These are phyloP conservation scores for Penicillium pulvis DNA, from an alignment of 495 filamentous ascomycete species.

Conservation along the genomic window DNA sequence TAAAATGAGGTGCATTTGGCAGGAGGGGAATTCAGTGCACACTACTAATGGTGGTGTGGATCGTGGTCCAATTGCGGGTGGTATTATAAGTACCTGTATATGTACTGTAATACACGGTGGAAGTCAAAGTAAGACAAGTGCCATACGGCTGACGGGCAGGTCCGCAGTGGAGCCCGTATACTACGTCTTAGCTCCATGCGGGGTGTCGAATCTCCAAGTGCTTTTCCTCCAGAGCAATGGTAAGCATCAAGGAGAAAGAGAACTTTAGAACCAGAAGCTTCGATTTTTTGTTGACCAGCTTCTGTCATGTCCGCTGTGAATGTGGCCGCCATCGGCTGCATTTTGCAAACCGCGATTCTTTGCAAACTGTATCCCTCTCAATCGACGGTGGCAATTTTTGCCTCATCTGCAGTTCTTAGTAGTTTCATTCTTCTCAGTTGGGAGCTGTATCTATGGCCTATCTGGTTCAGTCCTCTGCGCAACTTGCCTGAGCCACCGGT, in stretches of 20 bases:
- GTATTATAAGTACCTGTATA: neutral
- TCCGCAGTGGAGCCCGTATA: too few species aligned
- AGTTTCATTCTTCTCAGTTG: neutral
- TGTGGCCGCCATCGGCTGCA: neutral
- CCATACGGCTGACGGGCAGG: neutral
- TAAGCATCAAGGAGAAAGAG: neutral
- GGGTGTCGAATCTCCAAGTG: neutral
- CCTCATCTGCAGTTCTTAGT: neutral
- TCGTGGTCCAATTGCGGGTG: neutral
- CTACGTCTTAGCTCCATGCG: neutral
- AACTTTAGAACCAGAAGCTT: neutral
- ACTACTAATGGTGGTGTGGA: too few species aligned
- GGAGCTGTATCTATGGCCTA: slow-evolving; percentile 11
- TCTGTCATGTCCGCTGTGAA: neutral
- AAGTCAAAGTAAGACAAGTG: neutral
- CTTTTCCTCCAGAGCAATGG: neutral
- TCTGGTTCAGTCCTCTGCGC: slow-evolving; percentile 13
- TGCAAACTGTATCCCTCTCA: neutral
- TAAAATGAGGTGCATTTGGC: neutral
- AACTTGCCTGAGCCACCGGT: slow-evolving; percentile 9
- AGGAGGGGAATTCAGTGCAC: neutral
- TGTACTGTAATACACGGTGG: neutral
- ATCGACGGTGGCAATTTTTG: neutral
- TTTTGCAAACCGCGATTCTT: slow-evolving; percentile 1
- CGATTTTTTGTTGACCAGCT: neutral